A percentile compares a stretch with the other conserved stretches of the same genome.
Evolutionary conservation across 2,329 filamentous ascomycete species (phyloP).

Genomic region (Colletotrichum sp.): DNA sequence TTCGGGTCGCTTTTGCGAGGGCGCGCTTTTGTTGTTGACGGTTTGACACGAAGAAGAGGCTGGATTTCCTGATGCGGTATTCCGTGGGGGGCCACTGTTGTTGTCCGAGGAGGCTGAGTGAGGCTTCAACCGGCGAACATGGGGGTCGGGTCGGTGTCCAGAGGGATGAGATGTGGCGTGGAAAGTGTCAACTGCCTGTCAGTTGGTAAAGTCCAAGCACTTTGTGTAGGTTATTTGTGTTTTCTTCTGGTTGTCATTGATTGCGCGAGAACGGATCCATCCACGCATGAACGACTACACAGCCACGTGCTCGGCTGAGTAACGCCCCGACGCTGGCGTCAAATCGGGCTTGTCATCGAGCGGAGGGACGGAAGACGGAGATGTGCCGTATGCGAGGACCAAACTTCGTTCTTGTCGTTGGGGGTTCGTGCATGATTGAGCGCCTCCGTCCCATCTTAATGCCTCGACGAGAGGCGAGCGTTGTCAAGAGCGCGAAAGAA

Average conservation of each 20-base stretch:
- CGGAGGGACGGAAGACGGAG: background rate
- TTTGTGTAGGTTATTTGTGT: background rate
- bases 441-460: background rate
- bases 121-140: background rate
- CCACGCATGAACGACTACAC: background rate
- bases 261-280: background rate
- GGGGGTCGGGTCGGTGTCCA: background rate
- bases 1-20: background rate
- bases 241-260: background rate
- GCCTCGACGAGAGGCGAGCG: background rate
- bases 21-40: background rate
- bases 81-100: background rate
- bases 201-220: background rate
- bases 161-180: background rate
- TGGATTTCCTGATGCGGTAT: background rate
- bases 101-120: background rate
- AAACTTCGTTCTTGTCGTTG: background rate
- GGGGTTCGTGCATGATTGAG: background rate
- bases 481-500: background rate
- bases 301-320: background rate
- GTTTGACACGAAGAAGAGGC: background rate
- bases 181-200: background rate
- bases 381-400: background rate
- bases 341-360: background rate
- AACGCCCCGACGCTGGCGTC: background rate